Conservation (phyloP, 306 rosid species). For the Castanospermum australe region DNA sequence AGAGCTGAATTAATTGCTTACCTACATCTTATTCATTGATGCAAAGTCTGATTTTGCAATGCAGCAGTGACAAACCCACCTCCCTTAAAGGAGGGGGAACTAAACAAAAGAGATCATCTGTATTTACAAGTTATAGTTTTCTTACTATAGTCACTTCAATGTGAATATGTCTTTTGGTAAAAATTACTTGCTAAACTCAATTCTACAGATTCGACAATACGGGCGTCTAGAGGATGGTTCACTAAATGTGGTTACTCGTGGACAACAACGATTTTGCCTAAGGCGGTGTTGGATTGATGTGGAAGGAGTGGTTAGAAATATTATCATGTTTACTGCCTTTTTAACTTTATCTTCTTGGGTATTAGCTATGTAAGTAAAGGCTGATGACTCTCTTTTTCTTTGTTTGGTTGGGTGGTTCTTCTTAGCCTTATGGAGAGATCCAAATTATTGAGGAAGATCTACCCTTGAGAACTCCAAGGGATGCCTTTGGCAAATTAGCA, state of each 20-base stretch:
- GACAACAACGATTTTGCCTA: constrained; percentile 84
- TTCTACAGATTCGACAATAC: constrained; percentile 76
- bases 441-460: constrained; percentile 88
- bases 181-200: constrained; percentile 20
- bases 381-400: constrained; percentile 35
- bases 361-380: constrained; percentile 19
- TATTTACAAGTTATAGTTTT: constrained; percentile 13
- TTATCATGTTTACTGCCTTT: constrained; percentile 19
- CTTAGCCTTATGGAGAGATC: constrained; percentile 86
- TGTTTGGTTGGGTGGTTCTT: constrained; percentile 21
- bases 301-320: constrained; percentile 78
- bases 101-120: background rate
- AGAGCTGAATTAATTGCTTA: constrained; percentile 9
- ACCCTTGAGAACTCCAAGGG: constrained; percentile 76
- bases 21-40: background rate
- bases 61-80: background rate
- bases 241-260: constrained; percentile 83
- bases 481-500: constrained; percentile 57
- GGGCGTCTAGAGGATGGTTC: constrained; percentile 82
- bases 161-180: constrained; percentile 18
- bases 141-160: background rate
- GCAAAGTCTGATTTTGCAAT: constrained; percentile 25
- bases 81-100: background rate
- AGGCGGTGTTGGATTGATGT: constrained; percentile 73
- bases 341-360: background rate